Base-by-base conservation (phyloP, 2,329 filamentous ascomycete species). In the Phialemonium atrogriseum region DNA sequence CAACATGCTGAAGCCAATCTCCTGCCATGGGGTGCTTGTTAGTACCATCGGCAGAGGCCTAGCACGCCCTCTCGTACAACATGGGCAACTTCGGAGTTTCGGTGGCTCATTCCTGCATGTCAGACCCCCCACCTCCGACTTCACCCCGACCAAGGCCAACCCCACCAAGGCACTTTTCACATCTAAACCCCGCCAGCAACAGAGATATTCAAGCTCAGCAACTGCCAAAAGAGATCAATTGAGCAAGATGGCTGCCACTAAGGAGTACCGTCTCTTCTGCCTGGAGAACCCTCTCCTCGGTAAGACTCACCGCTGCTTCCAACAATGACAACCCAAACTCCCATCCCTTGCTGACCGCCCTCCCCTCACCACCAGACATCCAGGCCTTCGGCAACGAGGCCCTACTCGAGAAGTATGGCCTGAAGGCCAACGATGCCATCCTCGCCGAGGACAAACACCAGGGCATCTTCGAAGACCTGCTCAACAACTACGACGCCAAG, bases 391-490 rank as follows among this genome's bases (percentile, higher is more conserved):
- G 87, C 49, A 76, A 89, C 61, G 73, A 88, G 49, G 78, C 77
- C 18, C 78, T 96, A 34, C 83, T 98, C 39, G 68, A 88, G 47
- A 94, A 95, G 72, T 98, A 98, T 59, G 78, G 67, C 37, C 73
- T 98, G 51, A 95, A 98, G 72, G 73, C 82, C 59, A 94, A 98
- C 67, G 89, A 98, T 60, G 91, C 91, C 50, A 95, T 98, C 59
- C 84, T 98, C 39, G 89, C 89, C 35, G 86, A 94, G 61, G 77
- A 85, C 55, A 82, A 94, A 70, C 91, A 98, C 66, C 70, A 82
- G 55, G 76, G 73, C 27, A 74, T 98, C 54, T 98, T 87, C 62
- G 88, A 96, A 56, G 91, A 98, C 54, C 76, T 96, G 46, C 76
- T 95, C 50, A 81, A 84, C 64, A 89, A 91, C 73, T 85, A 80